phyloP scores from a whole-genome alignment of 306 rosid genomes.

The Prunus mume region DNA sequence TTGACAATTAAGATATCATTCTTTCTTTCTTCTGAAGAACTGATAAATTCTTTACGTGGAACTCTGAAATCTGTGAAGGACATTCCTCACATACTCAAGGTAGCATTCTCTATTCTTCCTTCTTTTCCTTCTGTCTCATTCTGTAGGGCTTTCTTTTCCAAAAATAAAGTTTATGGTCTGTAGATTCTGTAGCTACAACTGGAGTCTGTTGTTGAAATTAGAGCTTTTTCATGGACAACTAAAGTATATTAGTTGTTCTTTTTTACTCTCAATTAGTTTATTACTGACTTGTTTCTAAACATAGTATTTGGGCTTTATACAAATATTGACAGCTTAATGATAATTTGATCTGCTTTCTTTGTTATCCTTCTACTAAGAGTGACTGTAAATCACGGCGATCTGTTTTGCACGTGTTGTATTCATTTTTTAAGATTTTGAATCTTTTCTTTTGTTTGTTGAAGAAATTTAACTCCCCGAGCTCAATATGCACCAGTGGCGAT shows the following conservation, averaged over 20 bases:
- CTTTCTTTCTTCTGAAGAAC: constrained; percentile 76
- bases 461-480: constrained; percentile 98
- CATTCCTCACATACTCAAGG: constrained; percentile 84
- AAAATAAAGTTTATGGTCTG: constrained; percentile 2
- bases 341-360: constrained; percentile 17
- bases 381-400: constrained; percentile 8
- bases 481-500: constrained; percentile 65
- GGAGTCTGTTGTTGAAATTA: constrained; percentile 12
- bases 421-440: constrained; percentile 23
- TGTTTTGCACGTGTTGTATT: constrained; percentile 14
- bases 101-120: constrained; percentile 19
- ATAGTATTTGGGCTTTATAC: background rate
- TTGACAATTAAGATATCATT: constrained; percentile 78
- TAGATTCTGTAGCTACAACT: constrained; percentile 20
- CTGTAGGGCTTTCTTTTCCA: constrained; percentile 13
- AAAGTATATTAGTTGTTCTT: background rate
- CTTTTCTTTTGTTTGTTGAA: constrained; percentile 30
- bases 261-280: background rate
- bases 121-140: constrained; percentile 16
- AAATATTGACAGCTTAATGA: background rate
- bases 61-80: constrained; percentile 90
- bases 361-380: background rate
- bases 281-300: background rate
- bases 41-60: constrained; percentile 66
- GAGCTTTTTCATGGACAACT: background rate